Percentiles rank a stretch among this genome's conserved stretches.
Evolutionary conservation across 495 filamentous ascomycete genomes (phyloP).

Genomic region (Penicillium ucsense): DNA sequence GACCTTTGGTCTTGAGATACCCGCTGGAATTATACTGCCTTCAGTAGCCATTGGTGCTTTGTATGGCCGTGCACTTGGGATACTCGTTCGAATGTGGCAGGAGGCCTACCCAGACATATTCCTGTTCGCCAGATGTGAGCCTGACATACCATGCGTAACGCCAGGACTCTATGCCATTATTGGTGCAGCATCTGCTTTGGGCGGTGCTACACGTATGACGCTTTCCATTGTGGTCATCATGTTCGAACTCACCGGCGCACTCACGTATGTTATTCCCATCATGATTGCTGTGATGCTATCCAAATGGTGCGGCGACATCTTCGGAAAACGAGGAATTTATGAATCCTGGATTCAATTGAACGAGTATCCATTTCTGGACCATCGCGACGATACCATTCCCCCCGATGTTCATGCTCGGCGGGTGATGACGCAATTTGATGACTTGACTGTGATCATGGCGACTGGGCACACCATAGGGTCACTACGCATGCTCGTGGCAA

Average conservation of each 20-base stretch:
- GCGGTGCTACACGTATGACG: conserved; percentile 97
- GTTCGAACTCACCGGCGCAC: conserved; percentile 93
- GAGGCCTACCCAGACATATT: conserved; percentile 64
- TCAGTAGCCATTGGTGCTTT: conserved; percentile 96
- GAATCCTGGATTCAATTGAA: conserved; percentile 96
- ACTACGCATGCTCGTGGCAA: conserved; percentile 56
- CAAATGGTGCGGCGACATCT: conserved; percentile 97
- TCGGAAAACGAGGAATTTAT: conserved; percentile 90
- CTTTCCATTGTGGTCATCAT: conserved; percentile 97
- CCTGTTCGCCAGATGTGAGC: conserved; percentile 71
- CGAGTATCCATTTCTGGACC: conserved; percentile 93
- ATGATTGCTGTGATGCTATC: conserved; percentile 99
- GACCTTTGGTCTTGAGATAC: conserved; percentile 95
- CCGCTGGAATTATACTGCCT: conserved; percentile 90
- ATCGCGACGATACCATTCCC: conserved; percentile 69
- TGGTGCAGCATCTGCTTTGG: conserved; percentile 88
- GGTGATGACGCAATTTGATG: conserved; percentile 89
- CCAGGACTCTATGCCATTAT: conserved; percentile 95
- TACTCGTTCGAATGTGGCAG: conserved; percentile 85
- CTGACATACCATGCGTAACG: conserved; percentile 83
- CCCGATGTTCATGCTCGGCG: conserved; percentile 77
- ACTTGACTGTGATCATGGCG: conserved; percentile 78
- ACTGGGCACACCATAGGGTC: conserved; percentile 73
- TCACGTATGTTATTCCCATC: conserved; percentile 95
- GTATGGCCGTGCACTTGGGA: conserved; percentile 83